Evolutionary conservation across 805 yeast species (phyloP).

Genomic region (Candida ponderosae): DNA sequence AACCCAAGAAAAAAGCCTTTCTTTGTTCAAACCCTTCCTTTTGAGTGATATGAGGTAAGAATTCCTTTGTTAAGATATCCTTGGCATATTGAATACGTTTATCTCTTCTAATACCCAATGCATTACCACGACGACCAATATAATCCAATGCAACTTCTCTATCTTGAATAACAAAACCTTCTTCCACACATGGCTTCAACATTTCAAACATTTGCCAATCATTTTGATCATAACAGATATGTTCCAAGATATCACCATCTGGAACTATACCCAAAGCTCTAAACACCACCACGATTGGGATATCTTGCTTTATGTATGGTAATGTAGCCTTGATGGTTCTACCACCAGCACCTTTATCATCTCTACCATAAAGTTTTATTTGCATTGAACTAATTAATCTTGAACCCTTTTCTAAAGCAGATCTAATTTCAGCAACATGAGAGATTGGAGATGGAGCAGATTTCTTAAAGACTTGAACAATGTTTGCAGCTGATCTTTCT

Average conservation of each 20-base stretch:
- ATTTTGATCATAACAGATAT: constrained; percentile 92
- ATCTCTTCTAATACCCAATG: constrained; percentile 91
- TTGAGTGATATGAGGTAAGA: constrained; percentile 95
- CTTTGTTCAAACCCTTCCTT: constrained; percentile 95
- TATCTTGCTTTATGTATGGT: constrained; percentile 94
- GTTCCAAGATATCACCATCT: constrained; percentile 97
- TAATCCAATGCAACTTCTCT: constrained; percentile 96
- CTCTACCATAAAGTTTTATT: constrained; percentile 83
- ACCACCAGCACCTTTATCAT: constrained; percentile 60
- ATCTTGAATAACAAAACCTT: constrained; percentile 96
- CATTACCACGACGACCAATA: constrained; percentile 97
- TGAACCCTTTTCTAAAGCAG: constrained; percentile 96
- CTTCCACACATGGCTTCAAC: constrained; percentile 98
- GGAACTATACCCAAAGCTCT: constrained; percentile 98
- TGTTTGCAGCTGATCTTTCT: constrained; percentile 97
- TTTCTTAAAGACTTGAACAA: constrained; percentile 96
- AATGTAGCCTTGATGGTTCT: constrained; percentile 91
- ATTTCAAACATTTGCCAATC: constrained; percentile 99
- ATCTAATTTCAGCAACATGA: constrained; percentile 92
- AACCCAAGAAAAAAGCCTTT: constrained; percentile 95
- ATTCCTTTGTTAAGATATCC: constrained; percentile 92
- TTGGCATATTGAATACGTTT: constrained; percentile 97
- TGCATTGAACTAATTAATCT: constrained; percentile 91
- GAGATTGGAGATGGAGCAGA: constrained; percentile 96
- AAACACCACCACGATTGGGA: constrained; percentile 94